Evolutionary conservation across 768 basidiomycete genomes (phyloP).

Genomic region (Pilatotrama ljubarskyi): DNA sequence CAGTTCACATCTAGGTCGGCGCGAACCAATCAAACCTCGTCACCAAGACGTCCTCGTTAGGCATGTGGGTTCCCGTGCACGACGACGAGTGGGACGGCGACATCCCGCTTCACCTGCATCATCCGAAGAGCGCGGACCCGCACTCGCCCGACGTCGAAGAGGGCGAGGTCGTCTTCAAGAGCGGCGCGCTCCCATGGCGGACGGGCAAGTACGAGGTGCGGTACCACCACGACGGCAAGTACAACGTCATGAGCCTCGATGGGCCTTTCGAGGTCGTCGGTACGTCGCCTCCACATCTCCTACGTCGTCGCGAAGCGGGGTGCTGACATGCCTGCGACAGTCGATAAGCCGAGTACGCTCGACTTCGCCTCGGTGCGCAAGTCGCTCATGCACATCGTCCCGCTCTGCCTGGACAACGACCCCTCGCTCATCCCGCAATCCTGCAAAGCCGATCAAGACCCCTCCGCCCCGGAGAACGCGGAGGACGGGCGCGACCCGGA

Average conservation of each 20-base stretch:
- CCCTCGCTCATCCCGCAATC: slow-evolving; percentile 76
- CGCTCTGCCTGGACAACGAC: slow-evolving; percentile 85
- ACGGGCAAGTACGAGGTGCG: slow-evolving; percentile 87
- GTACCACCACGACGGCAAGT: slow-evolving; percentile 96
- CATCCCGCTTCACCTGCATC: slow-evolving; percentile 52
- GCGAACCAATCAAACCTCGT: slow-evolving; percentile 83
- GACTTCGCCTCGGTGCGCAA: slow-evolving; percentile 67
- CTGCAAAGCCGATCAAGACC: slow-evolving; percentile 39
- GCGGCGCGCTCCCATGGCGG: slow-evolving; percentile 82
- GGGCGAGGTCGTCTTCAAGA: slow-evolving; percentile 74
- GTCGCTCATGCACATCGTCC: slow-evolving; percentile 74
- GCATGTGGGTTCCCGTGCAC: slow-evolving; percentile 92
- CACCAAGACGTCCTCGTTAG: slow-evolving; percentile 81
- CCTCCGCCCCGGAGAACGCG: slow-evolving; percentile 35
- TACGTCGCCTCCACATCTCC: slow-evolving; percentile 39
- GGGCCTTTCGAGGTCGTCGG: slow-evolving; percentile 90
- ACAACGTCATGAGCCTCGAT: slow-evolving; percentile 88
- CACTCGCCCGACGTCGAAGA: slow-evolving; percentile 42
- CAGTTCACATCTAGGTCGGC: slow-evolving; percentile 55
- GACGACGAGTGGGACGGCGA: slow-evolving; percentile 94
- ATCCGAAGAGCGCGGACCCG: slow-evolving; percentile 35
- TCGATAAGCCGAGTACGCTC: slow-evolving; percentile 63
- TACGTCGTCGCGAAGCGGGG: background rate
- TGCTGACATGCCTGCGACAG: slow-evolving; percentile 37
- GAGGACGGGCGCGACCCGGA: slow-evolving; percentile 69